Base-by-base conservation (phyloP, 129 eudicot species). In the Dittrichia graveolens region DNA sequence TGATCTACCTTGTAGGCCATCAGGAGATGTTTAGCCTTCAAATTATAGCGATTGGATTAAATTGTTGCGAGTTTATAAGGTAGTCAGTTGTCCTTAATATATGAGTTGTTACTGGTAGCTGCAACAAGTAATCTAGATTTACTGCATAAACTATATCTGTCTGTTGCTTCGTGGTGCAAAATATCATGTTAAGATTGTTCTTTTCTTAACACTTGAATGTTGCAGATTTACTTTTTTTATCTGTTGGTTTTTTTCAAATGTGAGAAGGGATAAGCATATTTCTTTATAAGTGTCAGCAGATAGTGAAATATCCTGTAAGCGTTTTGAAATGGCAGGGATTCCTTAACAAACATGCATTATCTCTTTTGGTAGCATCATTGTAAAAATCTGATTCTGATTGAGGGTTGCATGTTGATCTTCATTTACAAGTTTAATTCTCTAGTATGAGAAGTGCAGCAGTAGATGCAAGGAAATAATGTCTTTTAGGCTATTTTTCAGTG, bases 401-500 rank as follows among this genome's bases (percentile, higher is more conserved):
- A 69, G 61, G 19, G 61, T 9, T 14, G 4, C 46, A 15, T 44
- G 52, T 40, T 60, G 46, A 58, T 66, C 43, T 44, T 47, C 44
- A 8, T 67, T 38, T 45, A 65, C 9, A 43, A 11, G 11, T 46
- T 43, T 35, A 50, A 8, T 24, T n/a, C 41, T 49, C 43, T 37
- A 19, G 63, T 53, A 61, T 62, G 9, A 48, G 57, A 57, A 72
- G 44, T 72, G 76, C 52, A 15, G 24, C 44, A 13, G 12, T 40
- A 63, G 50, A 52, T 44, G 50, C 40, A 47, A 55, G 68, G 15
- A 66, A 55, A 55, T 18, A 12, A 10, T 35, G 8, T 31, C 40
- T 3, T 35, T 63, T 49, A 52, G 43, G 63, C 53, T 7, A 45
- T 58, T 0, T 47, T 14, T 34, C 31, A 0, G 0, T 39, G 52